These are phyloP conservation scores for Luffa acutangula DNA, from an alignment of 306 rosid species.

Conservation along the genomic window DNA sequence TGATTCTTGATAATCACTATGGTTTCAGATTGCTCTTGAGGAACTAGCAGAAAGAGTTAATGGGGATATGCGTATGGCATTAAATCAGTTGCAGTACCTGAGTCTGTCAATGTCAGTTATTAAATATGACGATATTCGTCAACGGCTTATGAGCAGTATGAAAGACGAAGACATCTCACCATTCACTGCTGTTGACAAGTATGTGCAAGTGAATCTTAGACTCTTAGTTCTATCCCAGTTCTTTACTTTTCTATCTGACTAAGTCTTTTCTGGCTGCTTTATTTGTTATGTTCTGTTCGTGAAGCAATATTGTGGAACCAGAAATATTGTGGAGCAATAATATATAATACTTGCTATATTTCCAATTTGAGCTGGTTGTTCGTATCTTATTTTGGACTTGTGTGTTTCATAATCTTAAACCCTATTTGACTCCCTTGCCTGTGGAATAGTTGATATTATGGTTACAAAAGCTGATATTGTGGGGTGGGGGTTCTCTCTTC, in stretches of 20 bases:
- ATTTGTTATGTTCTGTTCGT: neutral
- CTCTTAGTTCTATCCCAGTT: neutral
- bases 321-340: neutral
- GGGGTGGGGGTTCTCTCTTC: neutral
- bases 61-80: slow-evolving; percentile 96
- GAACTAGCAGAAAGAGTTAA: slow-evolving; percentile 88
- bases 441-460: neutral
- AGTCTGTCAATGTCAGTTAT: slow-evolving; percentile 82
- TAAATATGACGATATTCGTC: slow-evolving; percentile 72
- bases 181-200: slow-evolving; percentile 95
- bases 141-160: slow-evolving; percentile 50
- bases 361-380: neutral
- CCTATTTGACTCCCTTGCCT: neutral
- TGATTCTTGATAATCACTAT: neutral
- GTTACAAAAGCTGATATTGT: no score
- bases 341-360: neutral
- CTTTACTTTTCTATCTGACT: neutral
- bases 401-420: neutral
- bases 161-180: slow-evolving; percentile 98
- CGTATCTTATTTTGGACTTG: neutral
- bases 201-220: slow-evolving; percentile 13
- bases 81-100: slow-evolving; percentile 89
- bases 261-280: neutral
- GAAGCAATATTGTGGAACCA: neutral
- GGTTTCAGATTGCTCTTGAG: slow-evolving; percentile 75